Percentiles rank a stretch among this genome's conserved stretches.
Conservation (phyloP, 202 grass and related monocot species). For the Elaeis oleifera region DNA sequence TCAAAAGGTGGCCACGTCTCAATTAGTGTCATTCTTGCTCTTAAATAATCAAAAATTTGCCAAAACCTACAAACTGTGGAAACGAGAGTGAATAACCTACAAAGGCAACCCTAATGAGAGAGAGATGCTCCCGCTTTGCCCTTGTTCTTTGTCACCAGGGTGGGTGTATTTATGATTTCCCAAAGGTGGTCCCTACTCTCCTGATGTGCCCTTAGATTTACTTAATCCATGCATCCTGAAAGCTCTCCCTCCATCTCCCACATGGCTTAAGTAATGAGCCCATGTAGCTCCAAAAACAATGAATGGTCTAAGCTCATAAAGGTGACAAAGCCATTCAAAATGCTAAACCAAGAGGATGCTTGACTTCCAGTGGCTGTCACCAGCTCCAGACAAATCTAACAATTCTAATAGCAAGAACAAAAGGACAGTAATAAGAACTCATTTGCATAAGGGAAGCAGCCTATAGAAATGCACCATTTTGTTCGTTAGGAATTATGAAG, state of each 20-base stretch:
- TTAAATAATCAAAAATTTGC: no score
- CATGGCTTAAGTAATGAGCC: constrained; percentile 22
- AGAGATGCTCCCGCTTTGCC: constrained; percentile 17
- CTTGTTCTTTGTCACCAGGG: constrained; percentile 15
- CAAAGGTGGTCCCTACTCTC: constrained; percentile 13
- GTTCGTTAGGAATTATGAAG: constrained; percentile 6
- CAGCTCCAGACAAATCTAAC: neutral
- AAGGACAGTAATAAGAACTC: neutral
- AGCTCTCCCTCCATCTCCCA: constrained; percentile 16
- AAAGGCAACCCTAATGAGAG: constrained; percentile 1
- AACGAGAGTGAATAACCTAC: neutral
- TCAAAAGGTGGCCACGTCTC: no score
- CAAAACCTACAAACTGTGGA: no score
- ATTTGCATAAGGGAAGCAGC: constrained; percentile 1
- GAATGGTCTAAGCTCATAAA: no score
- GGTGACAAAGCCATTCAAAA: constrained; percentile 1
- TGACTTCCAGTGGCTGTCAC: constrained; percentile 21
- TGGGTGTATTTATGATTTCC: constrained; percentile 22
- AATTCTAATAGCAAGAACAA: neutral
- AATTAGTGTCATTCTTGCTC: no score
- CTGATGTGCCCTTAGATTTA: constrained; percentile 9
- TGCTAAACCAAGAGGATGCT: constrained; percentile 8
- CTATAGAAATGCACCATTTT: constrained; percentile 16
- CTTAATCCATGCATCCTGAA: constrained; percentile 11
- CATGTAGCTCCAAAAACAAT: neutral